Percentiles rank a stretch among this genome's conserved stretches.
These are phyloP conservation scores for Didymella glomerata DNA, from an alignment of 2,329 filamentous ascomycete species.

Conservation along the genomic window DNA sequence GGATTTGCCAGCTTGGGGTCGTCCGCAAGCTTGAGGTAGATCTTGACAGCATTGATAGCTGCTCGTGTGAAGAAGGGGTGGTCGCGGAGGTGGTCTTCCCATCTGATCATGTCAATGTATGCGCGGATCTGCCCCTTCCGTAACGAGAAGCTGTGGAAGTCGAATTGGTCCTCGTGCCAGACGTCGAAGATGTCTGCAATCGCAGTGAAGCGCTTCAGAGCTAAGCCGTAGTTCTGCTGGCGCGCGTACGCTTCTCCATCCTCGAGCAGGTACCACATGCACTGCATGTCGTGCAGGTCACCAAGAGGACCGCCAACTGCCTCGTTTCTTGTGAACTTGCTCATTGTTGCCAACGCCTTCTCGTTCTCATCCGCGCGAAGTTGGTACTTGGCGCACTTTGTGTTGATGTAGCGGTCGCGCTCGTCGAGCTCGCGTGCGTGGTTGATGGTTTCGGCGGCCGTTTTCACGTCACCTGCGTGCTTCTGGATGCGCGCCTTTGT, in stretches of 20 bases:
- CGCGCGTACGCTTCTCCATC: slow-evolving; percentile 90
- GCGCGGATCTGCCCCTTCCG: slow-evolving; percentile 94
- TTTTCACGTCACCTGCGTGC: slow-evolving; percentile 79
- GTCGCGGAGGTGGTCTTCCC: slow-evolving; percentile 90
- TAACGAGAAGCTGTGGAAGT: slow-evolving; percentile 98
- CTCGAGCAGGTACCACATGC: slow-evolving; percentile 95
- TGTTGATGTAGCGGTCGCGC: slow-evolving; percentile 97
- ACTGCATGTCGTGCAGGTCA: slow-evolving; percentile 97
- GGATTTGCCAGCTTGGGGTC: slow-evolving; percentile 71
- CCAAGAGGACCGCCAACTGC: slow-evolving; percentile 85
- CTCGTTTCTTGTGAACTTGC: slow-evolving; percentile 92
- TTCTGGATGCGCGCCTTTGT: slow-evolving; percentile 96
- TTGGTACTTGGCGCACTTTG: slow-evolving; percentile 96
- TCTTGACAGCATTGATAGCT: slow-evolving; percentile 79
- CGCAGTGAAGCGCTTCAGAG: slow-evolving; percentile 89
- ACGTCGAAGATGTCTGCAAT: slow-evolving; percentile 93
- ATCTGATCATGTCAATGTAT: slow-evolving; percentile 94
- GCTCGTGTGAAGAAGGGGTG: slow-evolving; percentile 92
- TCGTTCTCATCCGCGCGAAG: slow-evolving; percentile 91
- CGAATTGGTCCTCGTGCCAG: slow-evolving; percentile 98
- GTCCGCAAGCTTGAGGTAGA: slow-evolving; percentile 83
- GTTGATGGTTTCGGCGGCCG: slow-evolving; percentile 89
- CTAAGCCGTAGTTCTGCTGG: slow-evolving; percentile 81
- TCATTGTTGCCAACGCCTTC: slow-evolving; percentile 84
- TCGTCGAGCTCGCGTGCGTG: slow-evolving; percentile 83